Percentiles rank a stretch among this genome's conserved stretches.
These are phyloP conservation scores for Pleodorina starrii DNA, from an alignment of 139 green algal species.

Conservation along the genomic window DNA sequence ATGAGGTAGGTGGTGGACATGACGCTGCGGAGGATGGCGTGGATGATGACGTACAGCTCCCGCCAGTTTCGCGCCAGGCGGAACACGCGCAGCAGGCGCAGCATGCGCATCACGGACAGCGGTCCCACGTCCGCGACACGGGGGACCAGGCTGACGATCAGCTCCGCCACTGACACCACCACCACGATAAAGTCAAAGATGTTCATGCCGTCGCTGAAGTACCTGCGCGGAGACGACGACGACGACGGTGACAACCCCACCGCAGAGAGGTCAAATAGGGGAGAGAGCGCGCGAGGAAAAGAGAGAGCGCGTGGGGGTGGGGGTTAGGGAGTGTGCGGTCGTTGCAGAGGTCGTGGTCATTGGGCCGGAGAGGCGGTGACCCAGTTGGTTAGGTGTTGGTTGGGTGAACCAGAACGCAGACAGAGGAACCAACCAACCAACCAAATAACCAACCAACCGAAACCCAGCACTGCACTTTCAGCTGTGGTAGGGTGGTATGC, in stretches of 20 bases:
- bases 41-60: slow-evolving; percentile 82
- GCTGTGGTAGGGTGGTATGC: too few species aligned
- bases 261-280: not conserved
- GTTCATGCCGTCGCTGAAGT: slow-evolving; percentile 75
- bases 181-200: slow-evolving; percentile 78
- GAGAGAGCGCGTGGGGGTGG: not conserved
- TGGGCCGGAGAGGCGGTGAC: too few species aligned
- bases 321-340: too few species aligned
- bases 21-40: slow-evolving; percentile 71
- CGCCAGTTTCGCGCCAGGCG: slow-evolving; percentile 76
- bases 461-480: too few species aligned
- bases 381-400: too few species aligned
- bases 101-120: slow-evolving; percentile 77
- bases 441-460: too few species aligned
- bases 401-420: too few species aligned
- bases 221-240: slow-evolving; percentile 43
- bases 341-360: too few species aligned
- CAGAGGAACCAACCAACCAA: too few species aligned
- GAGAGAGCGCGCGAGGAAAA: not conserved
- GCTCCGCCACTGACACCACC: slow-evolving; percentile 74
- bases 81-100: slow-evolving; percentile 84
- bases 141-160: slow-evolving; percentile 73
- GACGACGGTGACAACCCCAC: too few species aligned
- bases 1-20: slow-evolving; percentile 72
- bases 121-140: slow-evolving; percentile 57